Base-by-base conservation (phyloP, 345 rosid species). In the Salix koriyanagi region DNA sequence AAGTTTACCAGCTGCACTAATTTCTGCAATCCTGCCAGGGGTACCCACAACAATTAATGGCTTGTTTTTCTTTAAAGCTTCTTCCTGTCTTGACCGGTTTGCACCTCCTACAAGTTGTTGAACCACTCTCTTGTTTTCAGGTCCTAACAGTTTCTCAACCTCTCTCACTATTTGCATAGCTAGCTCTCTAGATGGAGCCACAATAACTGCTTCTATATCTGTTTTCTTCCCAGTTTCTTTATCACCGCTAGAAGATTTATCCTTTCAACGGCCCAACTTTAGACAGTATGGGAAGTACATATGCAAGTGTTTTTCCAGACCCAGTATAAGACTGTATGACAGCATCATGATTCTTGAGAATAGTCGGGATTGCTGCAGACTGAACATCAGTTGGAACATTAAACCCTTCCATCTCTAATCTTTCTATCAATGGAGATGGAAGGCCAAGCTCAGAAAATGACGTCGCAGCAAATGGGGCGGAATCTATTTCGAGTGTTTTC, bases 51-150 rank as follows among this genome's bases (percentile, higher is more conserved):
- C 89, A 73, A 96, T 96, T 25, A 88, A 84, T 0, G 97, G 99
- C 74, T 96, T 93, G 72, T 93, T 93, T 83, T 96, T 96, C 91
- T 88, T 93, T 15, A 96, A 91, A 25, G 94, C 96, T 81, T 96
- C 99, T 85, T 96, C 98, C 87, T 96, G 99, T 85, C 99, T 87
- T 79, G 90, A 87, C 74, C 91, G 88, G 81, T 95, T 95, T 1
- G 97, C 99, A 78, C 99, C 99, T 69, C 97, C 99, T 11, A 96
- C 98, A 80, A 93, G 91, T 79, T 96, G 99, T 83, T 92, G 97
- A 85, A 96, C 98, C 62, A 72, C 86, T 86, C 80, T 93, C 90
- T 86, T 91, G 78, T 91, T 89, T 7, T 76, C 74, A 61, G 97
- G 92, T 72, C 97, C 99, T 21, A 96, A 85, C 73, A 96, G 84